Evolutionary conservation across 805 yeast genomes (phyloP).

Genomic region (Zygosaccharomyces pseudorouxii): DNA sequence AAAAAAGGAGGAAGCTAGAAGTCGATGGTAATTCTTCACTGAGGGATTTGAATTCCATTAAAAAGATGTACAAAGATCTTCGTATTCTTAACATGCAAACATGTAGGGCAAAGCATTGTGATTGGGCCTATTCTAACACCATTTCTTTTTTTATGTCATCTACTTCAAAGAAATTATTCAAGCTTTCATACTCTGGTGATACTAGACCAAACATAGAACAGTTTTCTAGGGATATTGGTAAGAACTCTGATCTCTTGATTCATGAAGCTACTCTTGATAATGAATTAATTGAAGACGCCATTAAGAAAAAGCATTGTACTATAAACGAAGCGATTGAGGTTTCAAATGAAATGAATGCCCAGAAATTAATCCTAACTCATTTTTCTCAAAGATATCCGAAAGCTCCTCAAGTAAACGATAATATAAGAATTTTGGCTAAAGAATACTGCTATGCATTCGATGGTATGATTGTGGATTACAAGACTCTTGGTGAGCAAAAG

Average conservation of each 20-base stretch:
- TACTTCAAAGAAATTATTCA: conserved; percentile 41
- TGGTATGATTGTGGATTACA: conserved; percentile 50
- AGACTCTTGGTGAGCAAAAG: conserved; percentile 41
- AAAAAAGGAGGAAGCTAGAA: conserved; percentile 27
- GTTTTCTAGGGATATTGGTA: conserved; percentile 62
- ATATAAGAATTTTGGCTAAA: conserved; percentile 25
- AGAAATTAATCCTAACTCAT: conserved; percentile 74
- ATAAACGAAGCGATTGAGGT: conserved; percentile 78
- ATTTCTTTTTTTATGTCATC: conserved; percentile 42
- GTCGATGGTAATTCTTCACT: conserved; percentile 22
- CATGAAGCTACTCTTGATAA: conserved; percentile 95
- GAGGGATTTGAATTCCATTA: conserved; percentile 30
- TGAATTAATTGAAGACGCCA: conserved; percentile 70
- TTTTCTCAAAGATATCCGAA: conserved; percentile 85
- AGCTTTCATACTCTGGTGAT: conserved; percentile 88
- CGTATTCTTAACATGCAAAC: conserved; percentile 47
- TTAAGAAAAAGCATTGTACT: conserved; percentile 79
- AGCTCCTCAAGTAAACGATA: conserved; percentile 39
- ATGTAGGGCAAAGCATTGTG: conserved; percentile 80
- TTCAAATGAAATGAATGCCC: conserved; percentile 65
- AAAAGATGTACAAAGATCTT: conserved; percentile 39
- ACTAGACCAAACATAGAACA: conserved; percentile 68
- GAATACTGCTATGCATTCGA: conserved; percentile 58
- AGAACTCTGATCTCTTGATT: conserved; percentile 63
- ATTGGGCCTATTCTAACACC: conserved; percentile 67